phyloP scores from a whole-genome alignment of 352 stramenopile genomes.

The Albugo laibachii region DNA sequence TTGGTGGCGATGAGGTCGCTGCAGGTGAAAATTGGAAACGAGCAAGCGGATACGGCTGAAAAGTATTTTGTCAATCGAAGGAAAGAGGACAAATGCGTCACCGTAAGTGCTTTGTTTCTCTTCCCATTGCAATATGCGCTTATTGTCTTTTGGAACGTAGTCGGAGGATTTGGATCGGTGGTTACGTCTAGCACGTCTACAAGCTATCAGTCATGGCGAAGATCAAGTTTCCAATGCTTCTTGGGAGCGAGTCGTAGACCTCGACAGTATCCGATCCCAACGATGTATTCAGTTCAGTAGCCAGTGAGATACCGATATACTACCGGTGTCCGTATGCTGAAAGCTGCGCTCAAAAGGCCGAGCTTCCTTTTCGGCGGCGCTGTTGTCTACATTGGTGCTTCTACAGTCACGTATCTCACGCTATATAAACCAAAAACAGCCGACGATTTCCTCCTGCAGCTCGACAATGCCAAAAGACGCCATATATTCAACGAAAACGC shows the following conservation, averaged over 20 bases:
- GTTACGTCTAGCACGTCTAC: slow-evolving; percentile 43
- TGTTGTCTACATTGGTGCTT: slow-evolving; percentile 30
- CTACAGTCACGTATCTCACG: slow-evolving; percentile 39
- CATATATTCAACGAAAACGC: slow-evolving; percentile 56
- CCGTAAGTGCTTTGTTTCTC: slow-evolving; percentile 17
- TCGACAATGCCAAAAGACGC: slow-evolving; percentile 30
- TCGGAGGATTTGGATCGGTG: slow-evolving; percentile 59
- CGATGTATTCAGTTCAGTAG: slow-evolving; percentile 4
- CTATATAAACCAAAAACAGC: slow-evolving; percentile 40
- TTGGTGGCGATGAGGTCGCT: slow-evolving; percentile 32
- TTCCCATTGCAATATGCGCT: neutral
- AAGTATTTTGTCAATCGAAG: slow-evolving; percentile 58
- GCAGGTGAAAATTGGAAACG: slow-evolving; percentile 37
- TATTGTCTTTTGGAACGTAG: slow-evolving; percentile 19
- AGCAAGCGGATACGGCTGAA: slow-evolving; percentile 53
- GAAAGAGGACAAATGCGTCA: slow-evolving; percentile 43
- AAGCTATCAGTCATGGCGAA: slow-evolving; percentile 41
- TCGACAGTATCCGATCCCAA: slow-evolving; percentile 24
- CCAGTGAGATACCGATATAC: too few relatives aligned
- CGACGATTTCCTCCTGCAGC: slow-evolving; percentile 5
- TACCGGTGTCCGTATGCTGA: too few relatives aligned
- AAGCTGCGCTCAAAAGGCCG: slow-evolving; percentile 13
- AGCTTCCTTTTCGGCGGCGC: slow-evolving; percentile 30
- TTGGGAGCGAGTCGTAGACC: slow-evolving; percentile 37
- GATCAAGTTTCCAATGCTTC: slow-evolving; percentile 18